Base-by-base conservation (phyloP, 768 basidiomycete genomes). In the Omphalotus guepiniiformis region DNA sequence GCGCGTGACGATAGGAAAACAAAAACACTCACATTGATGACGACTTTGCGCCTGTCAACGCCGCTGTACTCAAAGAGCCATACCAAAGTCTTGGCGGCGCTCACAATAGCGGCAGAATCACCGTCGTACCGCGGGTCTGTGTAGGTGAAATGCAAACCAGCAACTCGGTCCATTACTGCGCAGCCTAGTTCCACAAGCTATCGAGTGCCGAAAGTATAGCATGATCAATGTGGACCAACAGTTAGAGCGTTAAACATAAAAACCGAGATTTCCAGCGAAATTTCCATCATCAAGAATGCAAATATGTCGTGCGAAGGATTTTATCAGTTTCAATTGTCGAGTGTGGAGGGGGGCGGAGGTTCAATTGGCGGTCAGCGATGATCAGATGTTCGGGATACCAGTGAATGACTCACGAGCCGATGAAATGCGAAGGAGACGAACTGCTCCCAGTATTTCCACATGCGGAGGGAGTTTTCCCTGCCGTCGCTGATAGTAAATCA, bases 141-240 rank as follows among this genome's bases (percentile, higher is more conserved):
- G 23, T 36, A 36, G 27, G 44, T 46, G 34, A 46, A 46, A 26
- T 46, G 44, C 13, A 25, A 36, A 16, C 23, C 44, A 3, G 29
- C 8, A 19, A 37, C 15, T 6, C 8, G 2, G 7, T 46, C 44
- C 44, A 46, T 36, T 25, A 37, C 18, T 7, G 3, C 19, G 23
- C 26, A 16, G 23, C 44, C 44, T 27, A 46, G 6, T 23, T 46
- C 44, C 12, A 37, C 44, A 22, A 46, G 22, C 44, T 46, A 25
- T 39, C 12, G 13, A 26, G 21, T 22, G 39, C 8, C 9, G 5
- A 19, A 21, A 32, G 15, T 2, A 8, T 27, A 28, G 19, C 41
- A 27, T 27, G n/a, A 29, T 4, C 41, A n/a, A n/a, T n/a, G n/a
- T n/a, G 11, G 21, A 26, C 7, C 11, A 28, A 42, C 27, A 19